A percentile compares a stretch with the other conserved stretches of the same genome.
These are phyloP conservation scores for Colletotrichum shisoi DNA, from an alignment of 2,329 filamentous ascomycete species.

Conservation along the genomic window DNA sequence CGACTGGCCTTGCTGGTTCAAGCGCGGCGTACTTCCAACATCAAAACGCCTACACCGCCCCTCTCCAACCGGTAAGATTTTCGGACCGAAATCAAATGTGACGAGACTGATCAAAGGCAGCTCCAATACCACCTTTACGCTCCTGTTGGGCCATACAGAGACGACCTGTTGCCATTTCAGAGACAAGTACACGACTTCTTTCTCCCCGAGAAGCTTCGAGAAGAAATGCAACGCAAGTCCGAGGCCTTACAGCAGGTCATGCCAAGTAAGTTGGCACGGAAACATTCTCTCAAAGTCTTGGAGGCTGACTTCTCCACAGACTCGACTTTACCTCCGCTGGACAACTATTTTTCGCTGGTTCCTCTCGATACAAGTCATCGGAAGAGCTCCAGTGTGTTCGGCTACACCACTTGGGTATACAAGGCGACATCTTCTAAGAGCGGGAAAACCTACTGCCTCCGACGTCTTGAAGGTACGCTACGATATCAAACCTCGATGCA, in stretches of 20 bases:
- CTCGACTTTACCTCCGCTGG: constrained; percentile 77
- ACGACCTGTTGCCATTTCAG: constrained; percentile 85
- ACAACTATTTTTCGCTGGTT: constrained; percentile 91
- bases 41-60: constrained; percentile 60
- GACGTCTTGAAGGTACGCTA: constrained; percentile 77
- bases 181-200: constrained; percentile 90
- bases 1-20: constrained; percentile 62
- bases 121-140: constrained; percentile 94
- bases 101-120: constrained; percentile 51
- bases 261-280: constrained; percentile 66
- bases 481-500: background rate
- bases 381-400: constrained; percentile 80
- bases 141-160: constrained; percentile 80
- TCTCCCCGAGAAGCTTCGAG: constrained; percentile 82
- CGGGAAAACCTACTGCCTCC: constrained; percentile 84
- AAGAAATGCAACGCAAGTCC: constrained; percentile 87
- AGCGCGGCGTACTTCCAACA: constrained; percentile 72
- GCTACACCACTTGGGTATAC: constrained; percentile 92
- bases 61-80: constrained; percentile 66
- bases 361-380: constrained; percentile 83
- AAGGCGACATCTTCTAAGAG: constrained; percentile 91
- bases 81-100: background rate
- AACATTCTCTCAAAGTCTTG: background rate
- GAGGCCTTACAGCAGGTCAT: constrained; percentile 86
- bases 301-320: constrained; percentile 42